Conservation (phyloP, 2,329 filamentous ascomycete species). For the Cytospora chrysosperma region DNA sequence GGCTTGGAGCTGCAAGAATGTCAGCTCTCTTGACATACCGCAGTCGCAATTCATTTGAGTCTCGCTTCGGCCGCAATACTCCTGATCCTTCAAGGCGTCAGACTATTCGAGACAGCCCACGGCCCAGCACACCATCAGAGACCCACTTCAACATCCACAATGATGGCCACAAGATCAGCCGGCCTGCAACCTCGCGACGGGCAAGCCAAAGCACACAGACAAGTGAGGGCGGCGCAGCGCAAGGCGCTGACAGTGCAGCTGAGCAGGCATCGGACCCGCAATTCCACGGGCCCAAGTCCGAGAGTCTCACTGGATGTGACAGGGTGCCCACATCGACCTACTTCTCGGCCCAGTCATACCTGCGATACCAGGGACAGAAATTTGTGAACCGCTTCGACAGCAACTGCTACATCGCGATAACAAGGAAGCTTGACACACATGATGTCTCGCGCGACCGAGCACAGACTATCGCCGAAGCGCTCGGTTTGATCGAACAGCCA, state of each 20-base stretch:
- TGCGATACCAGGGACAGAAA: slow-evolving; percentile 93
- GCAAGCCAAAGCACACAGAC: slow-evolving; percentile 38
- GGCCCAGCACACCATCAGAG: slow-evolving; percentile 62
- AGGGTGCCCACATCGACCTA: slow-evolving; percentile 69
- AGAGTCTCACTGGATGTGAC: slow-evolving; percentile 52
- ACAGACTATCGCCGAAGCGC: slow-evolving; percentile 67
- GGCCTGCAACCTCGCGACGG: slow-evolving; percentile 49
- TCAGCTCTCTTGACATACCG: slow-evolving; percentile 93
- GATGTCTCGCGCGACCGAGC: slow-evolving; percentile 81
- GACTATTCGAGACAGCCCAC: slow-evolving; percentile 70
- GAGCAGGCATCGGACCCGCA: slow-evolving; percentile 57
- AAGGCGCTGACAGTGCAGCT: slow-evolving; percentile 24
- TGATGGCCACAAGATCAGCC: slow-evolving; percentile 69
- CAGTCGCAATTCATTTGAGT: slow-evolving; percentile 94
- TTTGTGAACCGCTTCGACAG: slow-evolving; percentile 97
- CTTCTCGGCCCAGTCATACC: slow-evolving; percentile 96
- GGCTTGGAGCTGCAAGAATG: slow-evolving; percentile 93
- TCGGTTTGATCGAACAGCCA: slow-evolving; percentile 83
- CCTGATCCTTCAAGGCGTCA: slow-evolving; percentile 82
- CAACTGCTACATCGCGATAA: slow-evolving; percentile 99
- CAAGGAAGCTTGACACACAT: slow-evolving; percentile 94
- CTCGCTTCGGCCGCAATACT: slow-evolving; percentile 88
- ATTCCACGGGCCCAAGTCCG: slow-evolving; percentile 63
- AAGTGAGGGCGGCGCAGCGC: slow-evolving; percentile 7
- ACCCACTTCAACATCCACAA: slow-evolving; percentile 81